Evolutionary conservation across 1,139 yeast genomes (phyloP), one percentile per base, ranked within the genome.

Genomic region (Pichia sp.): DNA sequence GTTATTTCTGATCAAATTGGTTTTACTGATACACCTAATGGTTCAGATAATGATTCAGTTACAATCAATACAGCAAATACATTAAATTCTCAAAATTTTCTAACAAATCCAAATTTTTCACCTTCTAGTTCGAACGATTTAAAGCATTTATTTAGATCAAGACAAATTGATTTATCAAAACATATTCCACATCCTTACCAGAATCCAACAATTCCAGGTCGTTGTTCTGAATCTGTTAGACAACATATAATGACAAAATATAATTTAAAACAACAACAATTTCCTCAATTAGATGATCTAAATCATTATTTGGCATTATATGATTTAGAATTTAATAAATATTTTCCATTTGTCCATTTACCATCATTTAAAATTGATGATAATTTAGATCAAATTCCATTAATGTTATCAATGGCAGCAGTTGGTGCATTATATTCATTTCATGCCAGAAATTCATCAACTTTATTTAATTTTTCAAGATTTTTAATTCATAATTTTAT

Each of bases 341-440:
- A 83, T 61, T 81, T 85, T 65, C 90, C 95, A 16, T 87, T 87
- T 61, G 75, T 89, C 52, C 96, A 87, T 63, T 70, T 87, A 41
- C 82, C 84, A 11, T 73, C 89, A 3, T 69, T 85, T 47, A 67
- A 73, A 49, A 65, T 72, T 56, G 79, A 76, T 20, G 70, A 71
- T 37, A 71, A 72, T 51, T 62, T 71, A 46, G 86, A 82, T 42
- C 83, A 84, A 59, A 79, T 84, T 48, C 92, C 96, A 1, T 67
- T 89, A 44, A 63, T 87, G n/a, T 67, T 87, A 45, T 77, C 92
- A 11, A 85, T 89, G 78, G 84, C 95, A 1, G 84, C 95, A 24
- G 78, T 89, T 49, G 97, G 97, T 37, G 96, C 97, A 0, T 69
- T 89, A 27, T 87, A 87, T 57, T 78, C 86, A 1, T 87, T 84